Evolutionary conservation across 164 flowering plant genomes (phyloP), one percentile per base, ranked within the genome.

Genomic region (Chimonanthus praecox): DNA sequence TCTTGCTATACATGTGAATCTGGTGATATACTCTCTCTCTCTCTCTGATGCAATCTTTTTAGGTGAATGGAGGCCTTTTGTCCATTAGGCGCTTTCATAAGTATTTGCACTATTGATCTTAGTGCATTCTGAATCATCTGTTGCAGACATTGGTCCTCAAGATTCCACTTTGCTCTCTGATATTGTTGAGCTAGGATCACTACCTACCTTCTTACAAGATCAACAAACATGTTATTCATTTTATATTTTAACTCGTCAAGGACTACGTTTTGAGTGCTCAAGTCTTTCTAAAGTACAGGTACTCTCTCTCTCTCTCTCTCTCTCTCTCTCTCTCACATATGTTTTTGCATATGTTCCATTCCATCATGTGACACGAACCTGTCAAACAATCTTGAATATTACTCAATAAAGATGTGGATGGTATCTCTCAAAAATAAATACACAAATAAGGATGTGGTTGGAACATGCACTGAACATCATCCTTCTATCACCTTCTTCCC

Each of bases 111-210:
- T 16, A 18, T 61, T 4, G 5, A 7, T 60, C 47, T n/a, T 11
- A 54, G 6, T 8, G 45, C 33, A 11, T 13, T 8, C 45, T 5
- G 3, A 58, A 50, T 3, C 11, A 6, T 68, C 70, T 76, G 46
- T 4, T 87, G 86, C 89, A 94, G 98, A 94, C 80, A 76, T 94
- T 78, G 88, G 97, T 78, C 99, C 97, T 54, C 92, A 85, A 71
- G 99, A 93, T 77, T 91, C 98, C 65, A 84, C 93, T 49, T 82
- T 93, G 16, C 79, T 95, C 66, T 81, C 94, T 51, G 97, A 95
- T 80, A 68, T 95, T 64, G 84, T 83, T 76, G 97, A 92, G 83
- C 84, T 95, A 10, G 94, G 90, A 16, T 74, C 84, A 58, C 75
- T 92, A 58, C 94, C 98, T 49, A 82, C 84, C 79, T 76, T 87